These are phyloP conservation scores for Globisporangium paroecandrum DNA, from an alignment of 352 stramenopile genomes.

Conservation along the genomic window DNA sequence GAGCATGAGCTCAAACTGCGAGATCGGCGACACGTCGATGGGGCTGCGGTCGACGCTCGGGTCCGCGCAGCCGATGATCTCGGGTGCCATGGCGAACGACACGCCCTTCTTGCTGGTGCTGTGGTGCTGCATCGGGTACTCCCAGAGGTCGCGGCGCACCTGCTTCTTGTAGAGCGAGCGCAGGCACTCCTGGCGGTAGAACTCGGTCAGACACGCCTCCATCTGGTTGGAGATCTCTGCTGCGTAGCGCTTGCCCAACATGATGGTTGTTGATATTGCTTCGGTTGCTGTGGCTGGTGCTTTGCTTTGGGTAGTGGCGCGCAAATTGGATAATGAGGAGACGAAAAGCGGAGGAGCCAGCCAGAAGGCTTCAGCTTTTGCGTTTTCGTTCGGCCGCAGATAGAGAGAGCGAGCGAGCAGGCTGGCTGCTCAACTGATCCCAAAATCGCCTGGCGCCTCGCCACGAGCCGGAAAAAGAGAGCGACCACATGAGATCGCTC, in stretches of 20 bases:
- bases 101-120: slow-evolving; percentile 66
- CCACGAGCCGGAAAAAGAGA: slow-evolving; percentile 10
- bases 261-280: slow-evolving; percentile 16
- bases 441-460: slow-evolving; percentile 2
- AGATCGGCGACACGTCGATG: slow-evolving; percentile 75
- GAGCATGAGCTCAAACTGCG: slow-evolving; percentile 67
- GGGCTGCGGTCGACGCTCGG: slow-evolving; percentile 64
- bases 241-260: slow-evolving; percentile 71
- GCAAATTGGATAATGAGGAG: slow-evolving; percentile 44
- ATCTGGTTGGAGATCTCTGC: slow-evolving; percentile 46
- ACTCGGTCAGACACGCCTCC: slow-evolving; percentile 75
- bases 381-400: neutral
- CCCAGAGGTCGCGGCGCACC: slow-evolving; percentile 35
- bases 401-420: neutral
- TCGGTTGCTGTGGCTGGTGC: slow-evolving; percentile 12
- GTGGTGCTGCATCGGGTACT: slow-evolving; percentile 29
- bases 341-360: neutral
- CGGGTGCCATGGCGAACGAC: slow-evolving; percentile 48
- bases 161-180: slow-evolving; percentile 72
- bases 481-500: slow-evolving; percentile 2
- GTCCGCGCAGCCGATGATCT: slow-evolving; percentile 77
- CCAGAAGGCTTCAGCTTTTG: slow-evolving; percentile 10
- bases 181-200: slow-evolving; percentile 80
- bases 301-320: slow-evolving; percentile 19
- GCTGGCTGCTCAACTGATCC: neutral